phyloP scores from a whole-genome alignment of 1,284 basidiomycete species.

The Inonotus obliquus region DNA sequence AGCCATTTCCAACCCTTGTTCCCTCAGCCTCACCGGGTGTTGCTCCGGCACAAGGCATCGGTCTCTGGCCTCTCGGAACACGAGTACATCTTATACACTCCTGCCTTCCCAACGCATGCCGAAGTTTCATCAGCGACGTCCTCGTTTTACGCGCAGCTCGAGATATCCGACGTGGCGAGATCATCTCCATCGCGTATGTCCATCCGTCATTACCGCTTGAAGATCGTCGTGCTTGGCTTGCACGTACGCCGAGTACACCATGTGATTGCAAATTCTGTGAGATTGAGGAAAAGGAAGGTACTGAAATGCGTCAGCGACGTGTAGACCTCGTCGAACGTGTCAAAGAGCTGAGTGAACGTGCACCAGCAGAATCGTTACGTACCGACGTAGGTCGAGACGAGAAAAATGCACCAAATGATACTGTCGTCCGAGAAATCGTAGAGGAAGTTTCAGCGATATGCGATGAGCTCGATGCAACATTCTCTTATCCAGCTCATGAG shows the following conservation, averaged over 20 bases:
- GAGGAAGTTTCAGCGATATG: slow-evolving; percentile 3
- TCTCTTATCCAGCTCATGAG: slow-evolving; percentile 1
- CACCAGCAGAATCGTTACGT: slow-evolving; percentile 11
- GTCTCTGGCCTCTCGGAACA: slow-evolving; percentile 8
- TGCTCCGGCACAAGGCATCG: slow-evolving; percentile 7
- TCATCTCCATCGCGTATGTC: slow-evolving; percentile 8
- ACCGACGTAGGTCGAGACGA: slow-evolving; percentile 14
- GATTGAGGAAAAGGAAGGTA: slow-evolving; percentile 16
- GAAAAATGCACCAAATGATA: slow-evolving; percentile 4
- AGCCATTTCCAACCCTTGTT: slow-evolving; percentile 12
- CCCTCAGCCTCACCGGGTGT: slow-evolving; percentile 1
- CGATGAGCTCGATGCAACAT: slow-evolving; percentile 16
- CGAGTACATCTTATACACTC: slow-evolving; percentile 11
- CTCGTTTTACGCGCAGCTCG: slow-evolving; percentile 13
- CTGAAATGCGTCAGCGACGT: slow-evolving; percentile 5
- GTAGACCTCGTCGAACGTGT: slow-evolving; percentile 14
- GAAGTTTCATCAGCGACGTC: slow-evolving; percentile 14
- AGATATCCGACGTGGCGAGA: slow-evolving; percentile 7
- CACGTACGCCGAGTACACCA: neutral
- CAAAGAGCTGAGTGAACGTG: slow-evolving; percentile 11
- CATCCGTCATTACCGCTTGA: slow-evolving; percentile 9
- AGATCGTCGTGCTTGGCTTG: slow-evolving; percentile 13
- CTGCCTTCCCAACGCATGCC: slow-evolving; percentile 14
- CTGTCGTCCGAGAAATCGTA: slow-evolving; percentile 11
- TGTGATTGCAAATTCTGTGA: slow-evolving; percentile 13